Evolutionary conservation across 768 basidiomycete species (phyloP).

Genomic region (Macrolepiota albuminosa): DNA sequence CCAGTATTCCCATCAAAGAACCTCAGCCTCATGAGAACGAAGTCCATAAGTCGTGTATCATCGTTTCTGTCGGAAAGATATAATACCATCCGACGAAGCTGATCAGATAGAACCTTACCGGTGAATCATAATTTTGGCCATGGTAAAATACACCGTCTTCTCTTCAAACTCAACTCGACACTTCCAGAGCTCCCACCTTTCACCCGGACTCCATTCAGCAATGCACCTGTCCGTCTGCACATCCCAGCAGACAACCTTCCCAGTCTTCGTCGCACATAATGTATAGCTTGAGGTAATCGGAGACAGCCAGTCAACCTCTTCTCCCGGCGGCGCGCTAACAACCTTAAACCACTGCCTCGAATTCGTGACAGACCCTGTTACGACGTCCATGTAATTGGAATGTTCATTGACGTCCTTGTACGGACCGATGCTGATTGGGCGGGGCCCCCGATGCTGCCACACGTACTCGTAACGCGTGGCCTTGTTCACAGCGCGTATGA

Average conservation of each 20-base stretch:
- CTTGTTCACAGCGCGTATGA: conserved; percentile 59
- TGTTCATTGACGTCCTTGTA: conserved; percentile 26
- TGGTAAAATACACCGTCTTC: conserved; percentile 67
- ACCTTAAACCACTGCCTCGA: conserved; percentile 56
- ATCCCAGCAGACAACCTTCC: conserved; percentile 76
- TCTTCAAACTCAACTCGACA: conserved; percentile 74
- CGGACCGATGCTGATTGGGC: conserved; percentile 35
- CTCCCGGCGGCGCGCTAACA: conserved; percentile 58
- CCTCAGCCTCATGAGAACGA: conserved; percentile 62
- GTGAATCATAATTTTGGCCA: conserved; percentile 57
- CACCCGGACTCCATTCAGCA: conserved; percentile 65
- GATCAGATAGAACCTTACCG: conserved; percentile 34
- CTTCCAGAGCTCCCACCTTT: conserved; percentile 72
- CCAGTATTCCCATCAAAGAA: conserved; percentile 50
- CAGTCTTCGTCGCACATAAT: conserved; percentile 73
- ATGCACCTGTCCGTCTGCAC: conserved; percentile 55
- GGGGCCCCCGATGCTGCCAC: conserved; percentile 57
- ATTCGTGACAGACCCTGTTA: conserved; percentile 7
- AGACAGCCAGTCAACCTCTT: conserved; percentile 74
- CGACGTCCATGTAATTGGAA: conserved; percentile 36
- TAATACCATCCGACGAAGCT: background rate
- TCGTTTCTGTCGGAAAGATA: conserved; percentile 35
- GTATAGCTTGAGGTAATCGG: conserved; percentile 74
- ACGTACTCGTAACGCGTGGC: conserved; percentile 57
- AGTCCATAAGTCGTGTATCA: conserved; percentile 64